Evolutionary conservation across 2,329 filamentous ascomycete genomes (phyloP).

Genomic region (Botrytis porri): DNA sequence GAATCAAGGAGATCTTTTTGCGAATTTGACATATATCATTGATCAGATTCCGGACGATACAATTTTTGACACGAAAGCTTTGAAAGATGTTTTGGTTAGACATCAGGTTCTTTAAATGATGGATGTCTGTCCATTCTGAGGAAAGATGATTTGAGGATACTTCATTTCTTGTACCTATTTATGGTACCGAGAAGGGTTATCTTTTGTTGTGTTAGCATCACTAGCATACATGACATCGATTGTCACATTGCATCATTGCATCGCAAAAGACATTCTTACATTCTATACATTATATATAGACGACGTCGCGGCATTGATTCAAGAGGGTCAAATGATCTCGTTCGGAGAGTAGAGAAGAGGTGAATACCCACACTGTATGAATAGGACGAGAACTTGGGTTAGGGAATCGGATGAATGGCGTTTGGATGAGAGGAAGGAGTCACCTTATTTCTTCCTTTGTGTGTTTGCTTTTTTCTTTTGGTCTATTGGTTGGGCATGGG

Average conservation of each 20-base stretch:
- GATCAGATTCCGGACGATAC: slow-evolving; percentile 76
- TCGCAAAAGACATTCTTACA: neutral
- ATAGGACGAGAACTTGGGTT: neutral
- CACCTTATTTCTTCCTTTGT: neutral
- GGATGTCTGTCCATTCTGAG: neutral
- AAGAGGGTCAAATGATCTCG: no score
- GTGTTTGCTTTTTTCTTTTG: neutral
- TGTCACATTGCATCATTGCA: neutral
- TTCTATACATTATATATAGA: neutral
- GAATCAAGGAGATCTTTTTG: slow-evolving; percentile 83
- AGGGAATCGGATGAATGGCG: neutral
- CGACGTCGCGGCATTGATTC: neutral
- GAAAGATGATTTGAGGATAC: neutral
- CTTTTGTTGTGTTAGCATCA: neutral
- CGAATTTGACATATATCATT: slow-evolving; percentile 82
- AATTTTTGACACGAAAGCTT: slow-evolving; percentile 52
- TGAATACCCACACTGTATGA: slow-evolving; percentile 4
- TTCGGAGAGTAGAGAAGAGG: neutral
- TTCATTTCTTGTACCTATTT: slow-evolving; percentile 3
- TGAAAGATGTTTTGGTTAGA: slow-evolving; percentile 52
- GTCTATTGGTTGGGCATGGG: neutral
- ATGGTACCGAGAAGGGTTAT: neutral
- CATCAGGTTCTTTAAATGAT: slow-evolving; percentile 43
- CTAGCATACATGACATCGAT: neutral
- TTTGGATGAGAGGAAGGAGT: neutral